These are phyloP conservation scores for Xylogone sp. DNA, from an alignment of 2,329 filamentous ascomycete species.

Conservation along the genomic window DNA sequence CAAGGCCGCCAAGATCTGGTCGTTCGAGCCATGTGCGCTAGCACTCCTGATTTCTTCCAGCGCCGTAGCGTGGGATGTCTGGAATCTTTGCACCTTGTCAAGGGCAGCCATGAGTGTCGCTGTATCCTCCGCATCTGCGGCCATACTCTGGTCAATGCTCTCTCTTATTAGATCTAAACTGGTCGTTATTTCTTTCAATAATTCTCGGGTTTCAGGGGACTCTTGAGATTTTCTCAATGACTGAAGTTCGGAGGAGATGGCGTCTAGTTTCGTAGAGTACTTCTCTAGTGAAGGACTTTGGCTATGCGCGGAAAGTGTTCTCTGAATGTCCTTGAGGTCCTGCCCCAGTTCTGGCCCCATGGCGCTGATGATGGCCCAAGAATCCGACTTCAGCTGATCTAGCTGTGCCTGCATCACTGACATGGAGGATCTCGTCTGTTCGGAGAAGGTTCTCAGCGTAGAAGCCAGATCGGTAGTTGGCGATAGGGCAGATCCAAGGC, in stretches of 20 bases:
- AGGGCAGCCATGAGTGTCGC: neutral
- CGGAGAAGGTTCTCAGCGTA: slow-evolving; percentile 14
- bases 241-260: slow-evolving; percentile 18
- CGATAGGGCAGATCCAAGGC: slow-evolving; percentile 14
- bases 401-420: slow-evolving; percentile 25
- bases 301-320: slow-evolving; percentile 8
- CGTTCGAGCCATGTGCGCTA: slow-evolving; percentile 4
- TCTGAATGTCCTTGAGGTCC: slow-evolving; percentile 18
- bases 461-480: slow-evolving; percentile 16
- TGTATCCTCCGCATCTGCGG: neutral
- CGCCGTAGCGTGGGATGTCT: neutral
- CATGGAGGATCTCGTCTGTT: slow-evolving; percentile 19
- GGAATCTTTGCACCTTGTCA: neutral
- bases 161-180: neutral
- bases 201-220: slow-evolving; percentile 12
- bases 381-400: slow-evolving; percentile 25
- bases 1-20: slow-evolving; percentile 17
- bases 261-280: slow-evolving; percentile 20
- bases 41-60: slow-evolving; percentile 17
- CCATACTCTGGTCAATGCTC: slow-evolving; percentile 11
- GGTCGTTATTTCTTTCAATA: slow-evolving; percentile 2
- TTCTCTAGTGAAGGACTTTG: slow-evolving; percentile 13
- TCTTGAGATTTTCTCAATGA: neutral
- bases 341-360: slow-evolving; percentile 20
- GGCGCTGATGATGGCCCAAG: slow-evolving; percentile 18